Evolutionary conservation across 1,284 basidiomycete genomes (phyloP).

Genomic region (Ceratobasidium sp.): DNA sequence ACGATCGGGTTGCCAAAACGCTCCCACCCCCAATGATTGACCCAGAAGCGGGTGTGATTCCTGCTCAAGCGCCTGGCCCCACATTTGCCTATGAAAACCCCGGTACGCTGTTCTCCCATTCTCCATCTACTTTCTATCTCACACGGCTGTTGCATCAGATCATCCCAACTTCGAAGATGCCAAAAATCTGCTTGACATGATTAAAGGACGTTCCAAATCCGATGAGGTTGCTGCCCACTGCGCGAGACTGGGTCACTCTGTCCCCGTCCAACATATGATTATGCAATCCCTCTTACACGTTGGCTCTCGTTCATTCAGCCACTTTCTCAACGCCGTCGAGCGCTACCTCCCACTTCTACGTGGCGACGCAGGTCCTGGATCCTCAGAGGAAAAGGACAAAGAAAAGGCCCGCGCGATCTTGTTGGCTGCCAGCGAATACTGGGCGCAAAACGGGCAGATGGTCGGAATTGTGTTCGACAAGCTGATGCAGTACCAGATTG

Average conservation of each 20-base stretch:
- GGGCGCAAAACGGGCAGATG: conserved; percentile 86
- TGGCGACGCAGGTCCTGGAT: conserved; percentile 68
- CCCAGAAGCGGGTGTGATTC: conserved; percentile 74
- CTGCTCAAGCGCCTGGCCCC: conserved; percentile 83
- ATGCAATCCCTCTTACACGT: conserved; percentile 91
- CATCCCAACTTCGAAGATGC: conserved; percentile 85
- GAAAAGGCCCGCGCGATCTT: conserved; percentile 77
- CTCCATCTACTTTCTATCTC: neutral
- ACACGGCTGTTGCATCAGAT: conserved; percentile 60
- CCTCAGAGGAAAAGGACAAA: conserved; percentile 63
- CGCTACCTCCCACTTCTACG: conserved; percentile 93
- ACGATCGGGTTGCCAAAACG: conserved; percentile 91
- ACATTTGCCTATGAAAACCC: conserved; percentile 86
- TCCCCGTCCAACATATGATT: conserved; percentile 70
- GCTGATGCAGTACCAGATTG: conserved; percentile 97
- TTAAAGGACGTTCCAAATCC: conserved; percentile 81
- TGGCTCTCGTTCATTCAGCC: conserved; percentile 96
- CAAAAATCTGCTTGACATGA: conserved; percentile 80
- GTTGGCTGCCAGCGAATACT: conserved; percentile 78
- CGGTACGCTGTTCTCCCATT: conserved; percentile 58
- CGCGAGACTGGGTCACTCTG: conserved; percentile 69
- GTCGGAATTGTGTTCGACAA: conserved; percentile 95
- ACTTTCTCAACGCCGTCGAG: conserved; percentile 97
- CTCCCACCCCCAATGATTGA: conserved; percentile 85
- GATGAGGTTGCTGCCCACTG: conserved; percentile 79